Base-by-base conservation (phyloP, 768 basidiomycete species). In the Fomitopsis pulvina region DNA sequence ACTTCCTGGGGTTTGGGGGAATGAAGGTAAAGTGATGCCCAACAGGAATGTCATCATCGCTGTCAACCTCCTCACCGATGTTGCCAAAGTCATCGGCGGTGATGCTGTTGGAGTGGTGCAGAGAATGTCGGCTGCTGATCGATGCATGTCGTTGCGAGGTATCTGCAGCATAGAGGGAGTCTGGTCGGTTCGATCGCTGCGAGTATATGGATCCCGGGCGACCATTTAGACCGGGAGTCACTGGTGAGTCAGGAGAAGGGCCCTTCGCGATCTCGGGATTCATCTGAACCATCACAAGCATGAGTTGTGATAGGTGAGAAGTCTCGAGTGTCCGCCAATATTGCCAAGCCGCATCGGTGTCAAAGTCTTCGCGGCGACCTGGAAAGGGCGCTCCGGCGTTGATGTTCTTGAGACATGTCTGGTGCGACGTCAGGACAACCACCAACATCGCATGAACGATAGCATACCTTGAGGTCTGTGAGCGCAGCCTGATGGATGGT, bases 361-460 rank as follows among this genome's bases (percentile, higher is more conserved):
- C 78, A 61, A 97, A 98, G 63, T 98, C 93, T 54, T 90, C 85
- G 55, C 87, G 76, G 45, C 85, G 78, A 18, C 88, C 91, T 1
- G 93, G 92, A 62, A 94, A 94, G 1, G 86, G 70, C 11, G 77
- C 74, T 22, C 90, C 87, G 12, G 87, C 84, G 47, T 86, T 89
- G 61, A 97, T 87, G 55, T 92, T 89, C 71, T 95, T 95, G 47
- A 97, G 71, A 62, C 88, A 93, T 29, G 87, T 88, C 88, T 93
- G 60, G 4, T 61, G 21, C 22, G 48, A 37, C 34, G 52, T 54
- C 44, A 29, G 57, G 47, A 57, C 12, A 38, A 21, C 4, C 16
- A 18, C 11, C 34, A 57, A 41, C 50, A 57, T 38, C 45, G 53
- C 24, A 20, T 12, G 14, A 30, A 48, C 26, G 16, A 34, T 11